Evolutionary conservation across 2,329 filamentous ascomycete species (phyloP).

Genomic region (Fusarium sp.): DNA sequence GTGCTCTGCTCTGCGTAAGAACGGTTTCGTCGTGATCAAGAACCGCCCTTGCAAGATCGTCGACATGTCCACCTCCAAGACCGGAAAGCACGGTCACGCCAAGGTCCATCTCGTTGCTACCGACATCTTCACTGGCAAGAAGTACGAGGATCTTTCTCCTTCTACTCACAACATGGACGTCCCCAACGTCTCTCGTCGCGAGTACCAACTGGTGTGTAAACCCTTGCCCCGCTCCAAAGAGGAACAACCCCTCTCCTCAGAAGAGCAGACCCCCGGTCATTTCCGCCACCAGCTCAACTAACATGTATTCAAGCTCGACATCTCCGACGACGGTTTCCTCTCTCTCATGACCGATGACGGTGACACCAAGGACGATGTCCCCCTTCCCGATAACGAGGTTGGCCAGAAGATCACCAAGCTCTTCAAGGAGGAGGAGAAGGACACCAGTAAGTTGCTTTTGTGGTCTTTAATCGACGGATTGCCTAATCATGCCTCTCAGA

Average conservation of each 20-base stretch:
- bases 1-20: constrained; percentile 99
- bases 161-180: constrained; percentile 99
- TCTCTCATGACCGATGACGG: constrained; percentile 91
- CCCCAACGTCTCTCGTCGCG: constrained; percentile 88
- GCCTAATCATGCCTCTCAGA: constrained; percentile 62
- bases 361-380: constrained; percentile 93
- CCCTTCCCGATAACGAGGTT: constrained; percentile 88
- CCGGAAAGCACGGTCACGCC: constrained; percentile 99
- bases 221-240: constrained; percentile 41
- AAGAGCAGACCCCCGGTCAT: constrained; percentile 18
- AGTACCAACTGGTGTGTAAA: constrained; percentile 90
- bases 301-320: constrained; percentile 74
- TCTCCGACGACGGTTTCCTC: constrained; percentile 94
- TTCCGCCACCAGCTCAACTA: constrained; percentile 19
- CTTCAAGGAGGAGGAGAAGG: constrained; percentile 86
- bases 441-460: constrained; percentile 78
- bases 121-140: constrained; percentile 99
- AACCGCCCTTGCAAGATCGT: constrained; percentile 99
- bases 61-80: constrained; percentile 99
- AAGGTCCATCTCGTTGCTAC: constrained; percentile 98
- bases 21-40: constrained; percentile 99
- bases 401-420: constrained; percentile 87
- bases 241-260: constrained; percentile 30
- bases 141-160: constrained; percentile 98
- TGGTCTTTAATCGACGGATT: neutral